Base-by-base conservation (phyloP, 139 green algal species). In the Chlamydomonas sp. region DNA sequence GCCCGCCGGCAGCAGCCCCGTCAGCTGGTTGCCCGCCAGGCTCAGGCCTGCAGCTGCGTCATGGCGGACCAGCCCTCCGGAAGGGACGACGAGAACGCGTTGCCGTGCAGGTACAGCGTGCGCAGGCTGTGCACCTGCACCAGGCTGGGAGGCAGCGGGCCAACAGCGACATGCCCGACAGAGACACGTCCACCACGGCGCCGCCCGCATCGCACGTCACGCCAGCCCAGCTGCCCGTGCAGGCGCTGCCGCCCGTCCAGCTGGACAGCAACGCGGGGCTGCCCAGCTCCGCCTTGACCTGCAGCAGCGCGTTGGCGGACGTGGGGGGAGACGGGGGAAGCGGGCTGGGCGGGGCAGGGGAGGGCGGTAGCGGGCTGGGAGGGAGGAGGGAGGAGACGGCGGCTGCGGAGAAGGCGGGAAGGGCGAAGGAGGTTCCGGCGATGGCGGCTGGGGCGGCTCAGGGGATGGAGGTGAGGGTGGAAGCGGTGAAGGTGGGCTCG, bases 1-100 rank as follows among this genome's bases (percentile, higher is more conserved):
- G 9, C 17, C 15, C 57, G 10, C 31, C 3, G 86, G 86, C 58
- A 90, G 86, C n/a, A 74, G 67, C 73, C 86, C 80, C 4, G 3
- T 66, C 17, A 91, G 78, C 61, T 61, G 12, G 62, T 89, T 85
- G 78, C 69, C 49, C 0, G 63, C 60, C 61, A 85, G 58, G 20
- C 75, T 63, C n/a, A 73, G 6, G 5, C 18, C 67, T 73, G 12
- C 67, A 89, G 85, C 61, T 63, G 60, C 78, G 62, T 20, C 49
- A 89, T 62, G n/a, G 4, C 67, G 31, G 17, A 1, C n/a, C 69
- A 89, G 2, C 31, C 18, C 12, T 57, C 66, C 3, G 85, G 85
- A 2, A 89, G 79, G 5, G 71, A 63, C 31, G 61, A 15, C 12
- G 78, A 57, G 17, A 85, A 61, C 18, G 62, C 31, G 85, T 89